Percentiles rank a stretch among this genome's conserved stretches.
Conservation (phyloP, 306 rosid species). For the Lupinus albus region DNA sequence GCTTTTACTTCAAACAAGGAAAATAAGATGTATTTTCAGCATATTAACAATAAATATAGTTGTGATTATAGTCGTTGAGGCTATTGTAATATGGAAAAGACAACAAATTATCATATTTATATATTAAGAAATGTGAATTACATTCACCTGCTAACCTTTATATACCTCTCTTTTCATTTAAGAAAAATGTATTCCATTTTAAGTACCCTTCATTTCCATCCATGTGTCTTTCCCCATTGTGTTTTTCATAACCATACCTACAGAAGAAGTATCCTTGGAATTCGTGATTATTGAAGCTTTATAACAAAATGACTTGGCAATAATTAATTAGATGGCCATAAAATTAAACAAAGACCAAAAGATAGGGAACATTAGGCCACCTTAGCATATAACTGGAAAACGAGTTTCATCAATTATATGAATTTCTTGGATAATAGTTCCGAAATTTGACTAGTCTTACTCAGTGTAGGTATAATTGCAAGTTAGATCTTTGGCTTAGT, state of each 20-base stretch:
- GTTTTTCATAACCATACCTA: neutral
- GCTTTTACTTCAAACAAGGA: too few species aligned
- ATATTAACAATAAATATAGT: too few species aligned
- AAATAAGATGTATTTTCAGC: too few species aligned
- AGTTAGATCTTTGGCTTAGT: neutral
- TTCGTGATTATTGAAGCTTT: neutral
- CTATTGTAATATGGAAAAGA: too few species aligned
- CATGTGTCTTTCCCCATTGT: neutral
- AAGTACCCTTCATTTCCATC: neutral
- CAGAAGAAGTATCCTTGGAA: neutral
- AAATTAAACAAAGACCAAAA: neutral
- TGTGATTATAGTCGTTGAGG: too few species aligned
- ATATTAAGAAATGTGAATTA: too few species aligned
- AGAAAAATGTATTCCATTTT: neutral
- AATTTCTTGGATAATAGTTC: neutral
- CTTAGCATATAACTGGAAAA: conserved; percentile 17
- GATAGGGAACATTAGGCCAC: neutral
- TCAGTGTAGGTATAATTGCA: neutral
- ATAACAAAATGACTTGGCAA: neutral
- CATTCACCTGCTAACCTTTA: neutral
- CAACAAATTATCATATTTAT: too few species aligned
- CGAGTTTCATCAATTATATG: neutral
- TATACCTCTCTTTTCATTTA: neutral
- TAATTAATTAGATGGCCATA: neutral
- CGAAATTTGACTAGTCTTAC: neutral